phyloP scores from a whole-genome alignment of 805 yeast species.

The Brettanomyces anomalus region DNA sequence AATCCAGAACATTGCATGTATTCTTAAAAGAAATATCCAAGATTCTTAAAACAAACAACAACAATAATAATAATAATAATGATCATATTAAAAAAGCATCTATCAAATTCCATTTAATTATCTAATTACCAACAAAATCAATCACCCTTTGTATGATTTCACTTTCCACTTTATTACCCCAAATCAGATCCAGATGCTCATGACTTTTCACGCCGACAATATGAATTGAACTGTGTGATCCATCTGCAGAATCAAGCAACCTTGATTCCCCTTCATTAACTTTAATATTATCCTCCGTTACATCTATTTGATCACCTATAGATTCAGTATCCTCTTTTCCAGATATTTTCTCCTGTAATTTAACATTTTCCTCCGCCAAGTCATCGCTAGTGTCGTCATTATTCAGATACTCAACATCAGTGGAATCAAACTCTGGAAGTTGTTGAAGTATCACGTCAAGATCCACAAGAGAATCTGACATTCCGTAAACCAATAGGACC shows the following conservation, averaged over 20 bases:
- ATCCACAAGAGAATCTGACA: constrained; percentile 76
- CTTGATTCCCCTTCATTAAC: constrained; percentile 8
- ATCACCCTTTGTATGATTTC: constrained; percentile 36
- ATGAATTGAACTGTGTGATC: constrained; percentile 4
- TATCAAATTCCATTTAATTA: too few species aligned
- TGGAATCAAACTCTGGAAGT: constrained; percentile 26
- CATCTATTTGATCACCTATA: background rate
- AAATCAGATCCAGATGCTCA: constrained; percentile 85
- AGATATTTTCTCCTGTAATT: too few species aligned
- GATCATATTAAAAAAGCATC: too few species aligned
- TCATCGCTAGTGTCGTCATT: constrained; percentile 5
- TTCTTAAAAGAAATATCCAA: too few species aligned
- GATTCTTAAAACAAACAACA: too few species aligned
- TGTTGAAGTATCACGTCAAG: constrained; percentile 57
- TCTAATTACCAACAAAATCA: constrained; percentile 13
- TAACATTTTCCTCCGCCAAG: too few species aligned
- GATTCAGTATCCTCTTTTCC: background rate
- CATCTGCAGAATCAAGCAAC: background rate
- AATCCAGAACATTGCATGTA: too few species aligned
- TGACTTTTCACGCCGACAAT: constrained; percentile 52
- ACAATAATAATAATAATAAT: too few species aligned
- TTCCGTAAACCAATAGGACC: constrained; percentile 73
- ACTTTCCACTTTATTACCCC: constrained; percentile 70
- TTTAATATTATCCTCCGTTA: constrained; percentile 10
- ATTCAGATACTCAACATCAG: constrained; percentile 5